Percentiles rank a stretch among this genome's conserved stretches.
Conservation (phyloP, 176 grass and related monocot species). For the Carex littledalei region DNA sequence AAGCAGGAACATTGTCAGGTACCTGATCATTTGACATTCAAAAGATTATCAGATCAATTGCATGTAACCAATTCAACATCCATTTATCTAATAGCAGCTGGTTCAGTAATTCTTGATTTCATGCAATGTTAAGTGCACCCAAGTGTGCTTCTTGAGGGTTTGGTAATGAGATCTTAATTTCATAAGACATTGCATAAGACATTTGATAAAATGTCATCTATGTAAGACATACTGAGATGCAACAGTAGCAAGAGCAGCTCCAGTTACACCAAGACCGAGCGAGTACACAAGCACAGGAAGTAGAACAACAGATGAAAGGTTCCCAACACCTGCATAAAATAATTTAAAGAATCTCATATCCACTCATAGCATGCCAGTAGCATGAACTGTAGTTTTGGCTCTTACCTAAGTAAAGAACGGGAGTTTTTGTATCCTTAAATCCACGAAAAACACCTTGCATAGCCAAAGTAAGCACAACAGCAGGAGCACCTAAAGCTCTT, state of each 20-base stretch:
- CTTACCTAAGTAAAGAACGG: conserved; percentile 55
- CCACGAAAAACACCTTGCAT: conserved; percentile 62
- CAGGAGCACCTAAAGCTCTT: conserved; percentile 62
- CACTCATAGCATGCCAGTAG: background rate
- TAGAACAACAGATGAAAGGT: conserved; percentile 46
- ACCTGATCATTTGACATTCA: conserved; percentile 36
- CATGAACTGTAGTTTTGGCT: background rate
- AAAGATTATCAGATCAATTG: conserved; percentile 8
- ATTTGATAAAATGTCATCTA: conserved; percentile 3
- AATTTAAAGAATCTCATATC: background rate
- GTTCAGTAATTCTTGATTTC: background rate
- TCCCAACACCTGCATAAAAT: conserved; percentile 41
- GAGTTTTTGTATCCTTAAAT: conserved; percentile 59
- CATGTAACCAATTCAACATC: background rate
- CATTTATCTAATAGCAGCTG: conserved; percentile 3
- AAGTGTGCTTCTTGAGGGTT: background rate
- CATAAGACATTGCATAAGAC: background rate
- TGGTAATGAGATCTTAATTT: background rate
- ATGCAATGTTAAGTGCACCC: background rate
- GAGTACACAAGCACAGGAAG: conserved; percentile 36
- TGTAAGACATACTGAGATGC: conserved; percentile 45
- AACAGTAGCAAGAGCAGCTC: conserved; percentile 59
- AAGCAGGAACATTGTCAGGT: conserved; percentile 70
- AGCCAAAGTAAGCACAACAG: conserved; percentile 58
- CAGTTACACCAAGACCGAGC: conserved; percentile 45